phyloP scores from a whole-genome alignment of 345 rosid genomes.

The Gynandropsis gynandra region DNA sequence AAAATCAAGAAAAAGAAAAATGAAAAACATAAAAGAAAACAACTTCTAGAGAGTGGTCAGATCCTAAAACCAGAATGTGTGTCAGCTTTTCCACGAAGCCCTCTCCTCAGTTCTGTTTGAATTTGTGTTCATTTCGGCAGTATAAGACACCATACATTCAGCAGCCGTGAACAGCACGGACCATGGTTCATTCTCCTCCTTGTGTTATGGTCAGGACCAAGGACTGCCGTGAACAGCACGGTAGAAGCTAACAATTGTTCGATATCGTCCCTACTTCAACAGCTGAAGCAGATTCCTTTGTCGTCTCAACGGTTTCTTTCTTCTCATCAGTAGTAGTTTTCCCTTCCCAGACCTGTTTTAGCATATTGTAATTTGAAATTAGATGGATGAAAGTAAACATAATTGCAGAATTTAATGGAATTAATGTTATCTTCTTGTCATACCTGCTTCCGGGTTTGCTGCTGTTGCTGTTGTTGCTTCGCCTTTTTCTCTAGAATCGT shows the following conservation, averaged over 20 bases:
- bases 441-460: slow-evolving; percentile 58
- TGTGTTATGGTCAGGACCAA: neutral
- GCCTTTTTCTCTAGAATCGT: slow-evolving; percentile 35
- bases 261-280: slow-evolving; percentile 16
- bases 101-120: slow-evolving; percentile 1
- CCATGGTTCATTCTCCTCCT: neutral
- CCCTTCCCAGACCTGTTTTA: slow-evolving; percentile 33
- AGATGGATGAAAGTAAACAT: neutral
- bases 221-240: slow-evolving; percentile 9
- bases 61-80: no score
- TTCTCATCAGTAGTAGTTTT: slow-evolving; percentile 28
- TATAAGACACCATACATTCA: neutral
- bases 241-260: slow-evolving; percentile 24
- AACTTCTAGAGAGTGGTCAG: neutral
- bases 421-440: neutral
- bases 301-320: slow-evolving; percentile 13
- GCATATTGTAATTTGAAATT: neutral
- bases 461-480: slow-evolving; percentile 33
- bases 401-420: neutral
- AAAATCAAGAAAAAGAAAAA: neutral
- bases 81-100: neutral
- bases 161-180: slow-evolving; percentile 1
- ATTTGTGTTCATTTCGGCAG: no score
- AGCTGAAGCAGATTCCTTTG: slow-evolving; percentile 14
- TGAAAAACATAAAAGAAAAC: neutral